Conservation (phyloP, 1,284 basidiomycete genomes). For the Apiotrichum mycotoxinovorans region DNA sequence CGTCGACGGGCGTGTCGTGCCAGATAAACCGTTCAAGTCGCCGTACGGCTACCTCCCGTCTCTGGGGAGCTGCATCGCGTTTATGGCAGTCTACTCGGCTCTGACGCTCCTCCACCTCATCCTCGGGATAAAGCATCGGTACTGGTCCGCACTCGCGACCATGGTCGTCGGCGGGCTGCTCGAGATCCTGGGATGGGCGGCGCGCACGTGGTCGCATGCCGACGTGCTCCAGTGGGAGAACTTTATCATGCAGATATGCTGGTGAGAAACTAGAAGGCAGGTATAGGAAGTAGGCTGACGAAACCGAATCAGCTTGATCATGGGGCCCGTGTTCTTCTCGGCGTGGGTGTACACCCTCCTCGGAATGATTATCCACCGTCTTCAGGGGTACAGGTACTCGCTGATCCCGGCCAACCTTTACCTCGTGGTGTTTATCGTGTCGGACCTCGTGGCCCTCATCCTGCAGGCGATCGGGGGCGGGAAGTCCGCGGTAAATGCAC, state of each 20-base stretch:
- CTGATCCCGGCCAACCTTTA: conserved; percentile 40
- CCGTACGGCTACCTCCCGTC: conserved; percentile 39
- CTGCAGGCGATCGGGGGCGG: conserved; percentile 51
- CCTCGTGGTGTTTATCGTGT: conserved; percentile 45
- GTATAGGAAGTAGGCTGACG: conserved; percentile 15
- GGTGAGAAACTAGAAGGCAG: no score
- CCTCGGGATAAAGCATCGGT: conserved; percentile 49
- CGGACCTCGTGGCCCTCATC: conserved; percentile 48
- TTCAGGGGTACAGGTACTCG: conserved; percentile 40
- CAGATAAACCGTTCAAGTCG: conserved; percentile 8
- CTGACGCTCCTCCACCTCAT: conserved; percentile 51
- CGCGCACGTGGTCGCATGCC: conserved; percentile 31
- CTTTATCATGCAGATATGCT: conserved; percentile 53
- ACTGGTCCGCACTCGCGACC: conserved; percentile 59
- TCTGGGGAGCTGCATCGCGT: conserved; percentile 18
- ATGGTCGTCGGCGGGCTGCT: conserved; percentile 55
- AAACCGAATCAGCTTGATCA: conserved; percentile 30
- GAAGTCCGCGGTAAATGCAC: conserved; percentile 30
- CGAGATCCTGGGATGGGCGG: conserved; percentile 53
- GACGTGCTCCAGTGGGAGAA: conserved; percentile 29
- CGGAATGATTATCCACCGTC: conserved; percentile 39
- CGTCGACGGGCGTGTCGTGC: not conserved
- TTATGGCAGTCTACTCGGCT: conserved; percentile 32
- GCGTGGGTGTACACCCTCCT: conserved; percentile 44
- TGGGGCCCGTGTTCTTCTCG: conserved; percentile 48